Evolutionary conservation across 768 basidiomycete species (phyloP).

Genomic region (Wakefieldia striispora): DNA sequence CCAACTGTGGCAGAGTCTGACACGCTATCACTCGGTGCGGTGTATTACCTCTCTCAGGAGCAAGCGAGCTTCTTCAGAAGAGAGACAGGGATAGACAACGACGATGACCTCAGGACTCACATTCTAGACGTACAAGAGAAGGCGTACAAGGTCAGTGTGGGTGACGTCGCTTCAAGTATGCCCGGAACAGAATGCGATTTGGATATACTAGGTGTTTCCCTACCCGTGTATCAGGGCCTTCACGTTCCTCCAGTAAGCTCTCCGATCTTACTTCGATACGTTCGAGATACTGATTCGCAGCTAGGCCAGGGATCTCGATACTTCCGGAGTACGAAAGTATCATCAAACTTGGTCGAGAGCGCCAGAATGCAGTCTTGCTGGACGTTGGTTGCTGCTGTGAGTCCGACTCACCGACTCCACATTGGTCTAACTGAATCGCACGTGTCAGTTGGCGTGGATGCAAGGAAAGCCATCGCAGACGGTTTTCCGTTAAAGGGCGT

Average conservation of each 20-base stretch:
- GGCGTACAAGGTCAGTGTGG: slow-evolving; percentile 29
- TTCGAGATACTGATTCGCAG: background rate
- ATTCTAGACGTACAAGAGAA: slow-evolving; percentile 29
- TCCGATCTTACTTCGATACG: background rate
- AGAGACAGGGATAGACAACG: slow-evolving; percentile 29
- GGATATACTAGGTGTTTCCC: slow-evolving; percentile 20
- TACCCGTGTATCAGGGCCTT: slow-evolving; percentile 29
- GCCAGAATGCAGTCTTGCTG: slow-evolving; percentile 37
- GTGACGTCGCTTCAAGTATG: too few relatives aligned
- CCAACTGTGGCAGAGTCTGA: background rate
- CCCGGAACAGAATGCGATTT: background rate
- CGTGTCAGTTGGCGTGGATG: slow-evolving; percentile 30
- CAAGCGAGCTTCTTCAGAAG: slow-evolving; percentile 27
- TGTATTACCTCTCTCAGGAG: slow-evolving; percentile 7
- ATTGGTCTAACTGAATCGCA: background rate
- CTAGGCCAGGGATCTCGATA: slow-evolving; percentile 12
- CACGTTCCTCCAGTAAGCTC: slow-evolving; percentile 20
- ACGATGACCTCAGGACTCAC: slow-evolving; percentile 19
- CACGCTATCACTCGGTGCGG: background rate
- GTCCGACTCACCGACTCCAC: slow-evolving; percentile 26
- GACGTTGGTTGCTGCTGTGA: slow-evolving; percentile 50
- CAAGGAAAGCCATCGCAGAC: slow-evolving; percentile 39
- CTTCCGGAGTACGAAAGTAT: slow-evolving; percentile 19
- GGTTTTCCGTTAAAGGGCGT: slow-evolving; percentile 41
- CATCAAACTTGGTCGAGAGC: too few relatives aligned